Evolutionary conservation across 345 rosid species (phyloP), one percentile per base, ranked within the genome.

Genomic region (Populus nigra): DNA sequence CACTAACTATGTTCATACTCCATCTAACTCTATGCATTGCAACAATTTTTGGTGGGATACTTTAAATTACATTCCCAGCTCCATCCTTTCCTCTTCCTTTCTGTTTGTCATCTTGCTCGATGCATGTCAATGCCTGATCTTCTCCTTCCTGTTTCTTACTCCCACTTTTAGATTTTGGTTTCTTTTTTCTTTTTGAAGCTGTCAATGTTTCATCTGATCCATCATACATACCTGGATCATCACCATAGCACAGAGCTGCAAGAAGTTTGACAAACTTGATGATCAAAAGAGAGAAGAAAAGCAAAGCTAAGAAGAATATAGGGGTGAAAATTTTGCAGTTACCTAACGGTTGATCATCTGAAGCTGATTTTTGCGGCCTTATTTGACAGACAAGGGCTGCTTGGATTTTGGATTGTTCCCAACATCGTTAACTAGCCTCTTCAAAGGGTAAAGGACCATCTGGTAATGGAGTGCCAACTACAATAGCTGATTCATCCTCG

Each of bases 1-100:
- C 97, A 43, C 97, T 87, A 33, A 95, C 98, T 73, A 85, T 83
- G 86, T 96, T 96, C 92, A 89, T 82, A 41, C 91, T 96, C 99
- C 98, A 90, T 84, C 94, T 86, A 74, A 89, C 91, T 43, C 87
- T 81, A 77, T 94, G 93, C 85, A 94, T 85, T 0, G 93, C 91
- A 41, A 91, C 87, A 36, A 86, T 73, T 82, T 90, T 92, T 5
- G 91, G 79, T 3, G 97, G 96, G 38, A 92, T 81, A 16, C 67
- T 71, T 50, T 87, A 83, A 3, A 66, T 35, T 67, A 69, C 77
- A 1, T 72, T 73, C 31, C 10, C 80, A 12, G 70, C 65, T 74
- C 45, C 83, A 3, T 41, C 84, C 31, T 66, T 70, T 33, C 31
- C 81, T 15, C 18, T 68, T 49, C 73, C 86, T 61, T 80, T 85